Evolutionary conservation across 176 grass and related monocot species (phyloP).

Genomic region (Musa troglodytarum): DNA sequence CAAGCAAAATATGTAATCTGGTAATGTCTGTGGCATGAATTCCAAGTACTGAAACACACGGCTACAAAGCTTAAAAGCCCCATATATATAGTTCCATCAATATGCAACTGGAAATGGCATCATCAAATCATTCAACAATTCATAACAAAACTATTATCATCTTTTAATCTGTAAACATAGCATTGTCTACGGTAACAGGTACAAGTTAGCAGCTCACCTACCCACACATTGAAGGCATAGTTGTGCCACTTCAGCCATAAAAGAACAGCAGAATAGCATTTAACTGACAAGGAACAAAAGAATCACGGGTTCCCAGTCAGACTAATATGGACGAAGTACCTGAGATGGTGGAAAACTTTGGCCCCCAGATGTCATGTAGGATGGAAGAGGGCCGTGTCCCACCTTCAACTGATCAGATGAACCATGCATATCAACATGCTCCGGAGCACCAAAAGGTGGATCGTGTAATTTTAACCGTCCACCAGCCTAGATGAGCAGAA

Average conservation of each 20-base stretch:
- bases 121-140: not conserved
- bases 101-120: not conserved
- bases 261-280: not conserved
- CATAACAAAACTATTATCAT: not conserved
- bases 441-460: slow-evolving; percentile 30
- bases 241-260: not conserved
- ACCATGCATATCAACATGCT: slow-evolving; percentile 59
- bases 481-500: slow-evolving; percentile 34
- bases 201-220: not conserved
- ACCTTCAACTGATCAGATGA: slow-evolving; percentile 56
- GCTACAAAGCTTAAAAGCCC: not conserved
- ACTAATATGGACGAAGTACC: slow-evolving; percentile 25
- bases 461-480: slow-evolving; percentile 56
- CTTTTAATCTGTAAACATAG: not conserved
- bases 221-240: not conserved
- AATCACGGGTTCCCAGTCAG: not conserved
- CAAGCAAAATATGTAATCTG: too few species aligned
- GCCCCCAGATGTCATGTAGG: slow-evolving; percentile 36
- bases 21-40: not conserved
- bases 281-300: too few species aligned
- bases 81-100: not conserved
- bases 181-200: not conserved
- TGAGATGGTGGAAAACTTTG: slow-evolving; percentile 30
- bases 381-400: slow-evolving; percentile 46
- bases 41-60: not conserved